Percentiles rank a stretch among this genome's conserved stretches.
Conservation (phyloP, 192 early-diverging fungal species). For the Coemansia sp. region DNA sequence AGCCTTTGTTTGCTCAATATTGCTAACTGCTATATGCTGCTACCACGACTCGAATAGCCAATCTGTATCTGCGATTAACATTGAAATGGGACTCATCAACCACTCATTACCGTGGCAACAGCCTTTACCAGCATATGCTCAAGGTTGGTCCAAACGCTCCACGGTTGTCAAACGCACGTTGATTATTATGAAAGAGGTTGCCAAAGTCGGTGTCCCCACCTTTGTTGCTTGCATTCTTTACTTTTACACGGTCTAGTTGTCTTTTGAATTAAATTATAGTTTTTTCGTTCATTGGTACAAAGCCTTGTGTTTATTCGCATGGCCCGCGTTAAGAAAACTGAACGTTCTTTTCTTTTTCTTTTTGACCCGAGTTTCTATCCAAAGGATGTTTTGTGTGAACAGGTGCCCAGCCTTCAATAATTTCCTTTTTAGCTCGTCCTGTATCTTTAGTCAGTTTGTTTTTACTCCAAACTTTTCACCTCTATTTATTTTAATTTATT, state of each 20-base stretch:
- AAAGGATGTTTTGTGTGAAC: neutral
- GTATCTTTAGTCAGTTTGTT: neutral
- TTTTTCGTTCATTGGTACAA: too few relatives aligned
- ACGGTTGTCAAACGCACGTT: neutral
- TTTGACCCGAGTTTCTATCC: too few relatives aligned
- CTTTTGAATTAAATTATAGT: too few relatives aligned
- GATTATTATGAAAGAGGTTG: slow-evolving; percentile 10
- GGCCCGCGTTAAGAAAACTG: too few relatives aligned
- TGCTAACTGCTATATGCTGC: slow-evolving; percentile 9
- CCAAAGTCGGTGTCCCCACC: slow-evolving; percentile 12
- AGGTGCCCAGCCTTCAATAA: neutral
- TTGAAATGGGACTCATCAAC: neutral
- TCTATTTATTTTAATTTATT: neutral
- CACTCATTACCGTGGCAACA: neutral
- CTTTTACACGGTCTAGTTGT: slow-evolving; percentile 11
- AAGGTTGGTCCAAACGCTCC: neutral
- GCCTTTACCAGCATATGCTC: neutral
- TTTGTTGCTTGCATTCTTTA: slow-evolving; percentile 13
- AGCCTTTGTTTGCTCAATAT: slow-evolving; percentile 18
- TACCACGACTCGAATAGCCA: neutral
- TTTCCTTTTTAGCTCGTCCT: neutral
- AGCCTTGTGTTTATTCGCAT: too few relatives aligned
- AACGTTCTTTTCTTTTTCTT: too few relatives aligned
- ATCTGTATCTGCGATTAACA: neutral
- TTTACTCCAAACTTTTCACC: neutral